Conservation (phyloP, 306 rosid species). For the Neltuma alba region DNA sequence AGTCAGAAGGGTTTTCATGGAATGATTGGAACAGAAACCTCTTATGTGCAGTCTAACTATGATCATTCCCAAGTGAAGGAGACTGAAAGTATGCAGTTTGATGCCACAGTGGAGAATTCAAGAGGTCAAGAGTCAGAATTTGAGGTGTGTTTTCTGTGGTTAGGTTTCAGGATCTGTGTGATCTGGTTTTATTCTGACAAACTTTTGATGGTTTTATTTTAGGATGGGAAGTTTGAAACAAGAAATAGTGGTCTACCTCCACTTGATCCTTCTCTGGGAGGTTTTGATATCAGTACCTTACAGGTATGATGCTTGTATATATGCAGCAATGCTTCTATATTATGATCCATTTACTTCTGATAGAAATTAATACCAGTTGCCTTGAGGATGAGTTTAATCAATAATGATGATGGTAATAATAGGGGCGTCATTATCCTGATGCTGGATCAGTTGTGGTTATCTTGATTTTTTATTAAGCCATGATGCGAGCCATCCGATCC, state of each 20-base stretch:
- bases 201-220: conserved; percentile 28
- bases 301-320: conserved; percentile 53
- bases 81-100: conserved; percentile 59
- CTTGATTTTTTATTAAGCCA: not conserved
- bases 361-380: conserved; percentile 2
- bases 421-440: not conserved
- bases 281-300: conserved; percentile 56
- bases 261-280: conserved; percentile 53
- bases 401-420: not conserved
- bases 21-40: conserved; percentile 41
- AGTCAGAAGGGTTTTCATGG: conserved; percentile 45
- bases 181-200: conserved; percentile 30
- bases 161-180: conserved; percentile 22
- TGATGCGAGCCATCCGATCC: not conserved
- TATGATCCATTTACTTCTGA: not conserved
- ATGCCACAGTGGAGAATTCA: conserved; percentile 44
- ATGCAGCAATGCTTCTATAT: conserved; percentile 2
- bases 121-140: conserved; percentile 56
- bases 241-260: conserved; percentile 51
- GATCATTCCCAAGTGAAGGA: conserved; percentile 49
- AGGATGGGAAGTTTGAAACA: conserved; percentile 58
- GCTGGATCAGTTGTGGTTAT: conserved; percentile 5
- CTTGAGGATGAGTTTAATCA: not conserved
- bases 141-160: conserved; percentile 45
- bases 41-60: conserved; percentile 43